phyloP scores from a whole-genome alignment of 2,329 filamentous ascomycete species.

The Annulohypoxylon truncatum region DNA sequence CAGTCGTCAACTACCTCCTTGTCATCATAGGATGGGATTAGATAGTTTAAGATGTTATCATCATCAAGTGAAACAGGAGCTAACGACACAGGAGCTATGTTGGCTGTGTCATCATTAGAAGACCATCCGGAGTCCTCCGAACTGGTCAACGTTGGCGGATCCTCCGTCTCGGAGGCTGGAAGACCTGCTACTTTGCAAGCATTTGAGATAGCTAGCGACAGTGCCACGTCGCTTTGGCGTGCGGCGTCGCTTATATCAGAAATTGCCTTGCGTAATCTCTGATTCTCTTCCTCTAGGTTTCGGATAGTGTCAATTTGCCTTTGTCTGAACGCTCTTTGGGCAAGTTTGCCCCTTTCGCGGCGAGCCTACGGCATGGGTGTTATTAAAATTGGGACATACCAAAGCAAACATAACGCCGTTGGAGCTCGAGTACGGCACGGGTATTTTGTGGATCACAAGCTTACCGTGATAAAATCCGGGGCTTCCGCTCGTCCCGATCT shows the following conservation, averaged over 20 bases:
- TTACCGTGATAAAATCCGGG: slow-evolving; percentile 28
- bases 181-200: slow-evolving; percentile 33
- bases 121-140: slow-evolving; percentile 23
- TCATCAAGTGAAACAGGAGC: not conserved
- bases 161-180: not conserved
- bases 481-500: slow-evolving; percentile 9
- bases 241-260: slow-evolving; percentile 23
- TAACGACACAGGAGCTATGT: not conserved
- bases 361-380: slow-evolving; percentile 21
- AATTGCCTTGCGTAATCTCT: slow-evolving; percentile 31
- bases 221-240: not conserved
- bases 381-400: slow-evolving; percentile 3
- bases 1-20: slow-evolving; percentile 3
- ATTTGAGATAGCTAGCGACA: slow-evolving; percentile 22
- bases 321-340: slow-evolving; percentile 39
- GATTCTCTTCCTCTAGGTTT: slow-evolving; percentile 31
- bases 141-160: not conserved
- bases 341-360: slow-evolving; percentile 37
- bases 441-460: slow-evolving; percentile 5
- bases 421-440: not conserved
- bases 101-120: slow-evolving; percentile 6
- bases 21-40: slow-evolving; percentile 1
- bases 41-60: slow-evolving; percentile 2
- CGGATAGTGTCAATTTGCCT: slow-evolving; percentile 39
- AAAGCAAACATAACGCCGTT: slow-evolving; percentile 1